phyloP scores from a whole-genome alignment of 495 filamentous ascomycete species.

The Penicillium verhagenii region DNA sequence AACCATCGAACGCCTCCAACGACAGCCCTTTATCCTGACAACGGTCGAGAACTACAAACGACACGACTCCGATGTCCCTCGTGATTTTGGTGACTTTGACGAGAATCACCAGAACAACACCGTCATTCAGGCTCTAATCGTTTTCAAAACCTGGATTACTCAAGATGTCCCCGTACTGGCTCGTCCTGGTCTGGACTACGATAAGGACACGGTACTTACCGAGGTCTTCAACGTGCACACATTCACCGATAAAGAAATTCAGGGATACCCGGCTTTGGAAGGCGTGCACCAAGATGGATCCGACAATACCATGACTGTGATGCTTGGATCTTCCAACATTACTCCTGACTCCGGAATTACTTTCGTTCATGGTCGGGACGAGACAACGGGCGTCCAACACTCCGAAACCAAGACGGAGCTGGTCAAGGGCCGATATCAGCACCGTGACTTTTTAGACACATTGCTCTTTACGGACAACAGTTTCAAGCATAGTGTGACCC shows the following conservation, averaged over 20 bases:
- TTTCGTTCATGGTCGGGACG: background rate
- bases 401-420: background rate
- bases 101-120: background rate
- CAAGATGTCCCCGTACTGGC: background rate
- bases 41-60: too few species aligned
- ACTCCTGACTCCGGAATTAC: background rate
- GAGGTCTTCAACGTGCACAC: background rate
- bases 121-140: background rate
- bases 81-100: background rate
- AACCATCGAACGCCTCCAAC: too few species aligned
- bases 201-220: background rate
- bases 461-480: background rate
- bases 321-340: background rate
- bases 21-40: too few species aligned
- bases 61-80: too few species aligned
- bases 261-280: background rate
- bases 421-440: background rate
- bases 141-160: background rate
- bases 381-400: background rate
- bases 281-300: background rate
- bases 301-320: background rate
- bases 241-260: background rate
- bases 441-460: background rate
- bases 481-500: background rate
- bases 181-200: background rate